A percentile compares a stretch with the other conserved stretches of the same genome.
phyloP scores from a whole-genome alignment of 257 asterid species.

The Hygrophila difformis region DNA sequence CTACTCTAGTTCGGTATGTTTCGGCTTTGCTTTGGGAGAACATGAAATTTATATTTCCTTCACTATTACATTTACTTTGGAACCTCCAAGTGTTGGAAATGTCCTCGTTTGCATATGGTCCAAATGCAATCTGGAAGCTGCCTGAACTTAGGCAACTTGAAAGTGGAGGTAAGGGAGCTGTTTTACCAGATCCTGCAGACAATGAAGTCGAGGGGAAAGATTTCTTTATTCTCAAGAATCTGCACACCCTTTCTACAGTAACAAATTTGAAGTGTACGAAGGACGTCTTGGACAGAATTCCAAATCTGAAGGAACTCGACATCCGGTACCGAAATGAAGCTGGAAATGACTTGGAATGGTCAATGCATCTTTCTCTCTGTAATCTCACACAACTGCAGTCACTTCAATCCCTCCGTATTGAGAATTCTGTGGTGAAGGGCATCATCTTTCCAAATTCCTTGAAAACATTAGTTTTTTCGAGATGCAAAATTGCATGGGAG shows the following conservation, averaged over 20 bases:
- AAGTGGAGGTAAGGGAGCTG: neutral
- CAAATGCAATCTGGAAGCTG: conserved; percentile 11
- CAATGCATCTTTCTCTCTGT: neutral
- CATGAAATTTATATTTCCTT: neutral
- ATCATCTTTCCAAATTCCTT: neutral
- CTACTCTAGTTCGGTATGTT: neutral
- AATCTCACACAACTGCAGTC: neutral
- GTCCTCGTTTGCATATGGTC: too few relatives aligned
- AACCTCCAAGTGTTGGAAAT: too few relatives aligned
- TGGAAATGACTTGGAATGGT: too few relatives aligned
- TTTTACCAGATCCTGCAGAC: neutral
- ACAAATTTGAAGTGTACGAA: neutral
- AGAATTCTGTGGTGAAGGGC: neutral
- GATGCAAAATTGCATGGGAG: neutral
- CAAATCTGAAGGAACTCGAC: neutral
- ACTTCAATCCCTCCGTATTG: neutral
- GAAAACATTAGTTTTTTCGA: neutral
- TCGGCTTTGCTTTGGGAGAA: too few relatives aligned
- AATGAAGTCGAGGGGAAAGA: neutral
- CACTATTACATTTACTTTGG: neutral
- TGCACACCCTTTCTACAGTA: neutral
- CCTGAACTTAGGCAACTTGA: conserved; percentile 3
- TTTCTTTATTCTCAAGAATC: neutral
- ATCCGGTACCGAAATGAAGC: neutral
- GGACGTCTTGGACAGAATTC: neutral